Conservation (phyloP, 805 yeast species). For the Zygosaccharomyces lentus region DNA sequence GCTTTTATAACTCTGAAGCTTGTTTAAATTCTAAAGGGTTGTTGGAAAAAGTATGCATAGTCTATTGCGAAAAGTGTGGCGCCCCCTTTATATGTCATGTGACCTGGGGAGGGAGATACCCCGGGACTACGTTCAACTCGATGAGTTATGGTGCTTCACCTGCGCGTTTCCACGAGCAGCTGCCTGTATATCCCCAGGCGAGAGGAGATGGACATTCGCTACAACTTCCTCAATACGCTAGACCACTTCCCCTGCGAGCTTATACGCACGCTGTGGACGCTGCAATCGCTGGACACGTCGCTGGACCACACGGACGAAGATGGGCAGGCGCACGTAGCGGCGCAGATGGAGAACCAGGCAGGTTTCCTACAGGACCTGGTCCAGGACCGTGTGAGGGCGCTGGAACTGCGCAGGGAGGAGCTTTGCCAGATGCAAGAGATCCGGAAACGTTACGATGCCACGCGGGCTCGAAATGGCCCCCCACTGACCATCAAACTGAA, state of each 20-base stretch:
- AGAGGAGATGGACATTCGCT: conserved; percentile 36
- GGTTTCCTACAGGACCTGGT: conserved; percentile 14
- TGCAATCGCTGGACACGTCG: conserved; percentile 35
- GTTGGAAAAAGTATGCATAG: not conserved
- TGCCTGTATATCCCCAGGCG: too few relatives aligned
- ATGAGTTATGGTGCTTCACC: too few relatives aligned
- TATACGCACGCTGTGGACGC: conserved; percentile 40
- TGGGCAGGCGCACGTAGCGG: conserved; percentile 9
- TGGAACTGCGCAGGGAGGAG: conserved; percentile 12
- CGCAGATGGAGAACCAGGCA: conserved; percentile 16
- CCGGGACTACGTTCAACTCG: too few relatives aligned
- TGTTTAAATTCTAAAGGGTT: not conserved
- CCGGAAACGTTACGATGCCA: conserved; percentile 7
- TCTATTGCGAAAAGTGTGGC: conserved; percentile 1
- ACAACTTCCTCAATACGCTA: conserved; percentile 36
- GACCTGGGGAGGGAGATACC: not conserved
- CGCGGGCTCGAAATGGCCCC: conserved; percentile 4
- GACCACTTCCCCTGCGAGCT: conserved; percentile 44
- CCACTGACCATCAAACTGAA: conserved; percentile 15
- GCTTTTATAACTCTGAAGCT: not conserved
- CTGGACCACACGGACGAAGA: conserved; percentile 16
- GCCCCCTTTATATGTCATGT: too few relatives aligned
- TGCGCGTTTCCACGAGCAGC: too few relatives aligned
- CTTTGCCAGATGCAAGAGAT: conserved; percentile 10
- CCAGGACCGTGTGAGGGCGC: conserved; percentile 8